Percentiles rank a stretch among this genome's conserved stretches.
These are phyloP conservation scores for Vitis cinerea DNA, from an alignment of 164 flowering plant genomes.

Conservation along the genomic window DNA sequence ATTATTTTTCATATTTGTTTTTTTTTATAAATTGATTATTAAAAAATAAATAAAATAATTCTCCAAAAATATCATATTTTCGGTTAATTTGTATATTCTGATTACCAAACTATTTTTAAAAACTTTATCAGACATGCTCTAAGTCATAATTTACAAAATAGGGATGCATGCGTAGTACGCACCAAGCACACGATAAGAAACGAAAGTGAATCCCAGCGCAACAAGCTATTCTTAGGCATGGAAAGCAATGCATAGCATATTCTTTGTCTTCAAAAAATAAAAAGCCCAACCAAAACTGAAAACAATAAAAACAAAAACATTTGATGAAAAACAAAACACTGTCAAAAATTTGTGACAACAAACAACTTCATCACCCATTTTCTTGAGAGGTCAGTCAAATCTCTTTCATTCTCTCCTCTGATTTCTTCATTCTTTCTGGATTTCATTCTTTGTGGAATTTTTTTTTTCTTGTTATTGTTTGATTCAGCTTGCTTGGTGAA, in stretches of 20 bases:
- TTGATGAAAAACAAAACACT: slow-evolving; percentile 11
- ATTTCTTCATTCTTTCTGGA: neutral
- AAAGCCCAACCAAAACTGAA: neutral
- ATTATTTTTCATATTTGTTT: too few relatives aligned
- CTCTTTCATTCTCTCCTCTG: slow-evolving; percentile 4
- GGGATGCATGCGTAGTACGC: slow-evolving; percentile 9
- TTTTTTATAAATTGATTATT: too few relatives aligned
- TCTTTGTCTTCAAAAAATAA: slow-evolving; percentile 15
- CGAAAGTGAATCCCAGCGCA: slow-evolving; percentile 24
- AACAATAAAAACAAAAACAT: neutral
- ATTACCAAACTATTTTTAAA: too few relatives aligned
- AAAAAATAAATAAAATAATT: too few relatives aligned
- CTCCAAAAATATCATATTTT: too few relatives aligned
- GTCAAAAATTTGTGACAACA: neutral
- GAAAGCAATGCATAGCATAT: slow-evolving; percentile 19
- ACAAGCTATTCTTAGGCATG: slow-evolving; percentile 40
- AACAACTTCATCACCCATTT: neutral
- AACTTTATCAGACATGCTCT: too few relatives aligned
- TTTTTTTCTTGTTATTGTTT: neutral
- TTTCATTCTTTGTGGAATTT: neutral
- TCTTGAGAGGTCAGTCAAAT: slow-evolving; percentile 26
- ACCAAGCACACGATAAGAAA: slow-evolving; percentile 10
- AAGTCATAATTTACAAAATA: neutral
- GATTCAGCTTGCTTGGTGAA: too few relatives aligned
- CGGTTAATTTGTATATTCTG: too few relatives aligned